These are phyloP conservation scores for Kazachstania taianensis DNA, from an alignment of 805 yeast genomes.

Conservation along the genomic window DNA sequence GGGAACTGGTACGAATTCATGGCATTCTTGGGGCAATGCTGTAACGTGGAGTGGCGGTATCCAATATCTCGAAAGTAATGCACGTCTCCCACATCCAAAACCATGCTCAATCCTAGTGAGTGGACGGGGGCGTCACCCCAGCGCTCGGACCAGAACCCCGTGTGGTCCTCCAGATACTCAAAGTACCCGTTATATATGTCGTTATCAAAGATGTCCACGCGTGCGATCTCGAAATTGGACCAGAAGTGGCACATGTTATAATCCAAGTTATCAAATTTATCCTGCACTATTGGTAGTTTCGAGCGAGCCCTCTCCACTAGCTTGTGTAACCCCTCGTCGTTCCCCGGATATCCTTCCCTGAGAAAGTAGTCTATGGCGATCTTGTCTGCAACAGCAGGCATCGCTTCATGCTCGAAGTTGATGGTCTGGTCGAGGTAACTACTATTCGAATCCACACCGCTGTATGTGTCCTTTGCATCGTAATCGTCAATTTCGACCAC, in stretches of 20 bases:
- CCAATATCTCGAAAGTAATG: constrained; percentile 94
- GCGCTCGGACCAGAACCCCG: constrained; percentile 83
- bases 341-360: constrained; percentile 8
- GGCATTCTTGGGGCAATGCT: constrained; percentile 68
- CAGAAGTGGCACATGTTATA: constrained; percentile 82
- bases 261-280: constrained; percentile 54
- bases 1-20: constrained; percentile 20
- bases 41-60: constrained; percentile 67
- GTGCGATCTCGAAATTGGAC: constrained; percentile 89
- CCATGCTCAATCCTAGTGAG: constrained; percentile 73
- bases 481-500: constrained; percentile 29
- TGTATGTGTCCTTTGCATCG: background rate
- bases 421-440: constrained; percentile 26
- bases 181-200: constrained; percentile 58
- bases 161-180: constrained; percentile 52
- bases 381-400: constrained; percentile 22
- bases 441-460: constrained; percentile 1
- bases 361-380: constrained; percentile 26
- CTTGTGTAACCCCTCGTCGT: constrained; percentile 27
- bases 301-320: constrained; percentile 33
- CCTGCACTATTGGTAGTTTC: constrained; percentile 31
- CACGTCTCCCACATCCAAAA: constrained; percentile 55
- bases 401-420: constrained; percentile 18
- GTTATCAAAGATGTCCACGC: constrained; percentile 63
- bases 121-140: constrained; percentile 99